Evolutionary conservation across 148 eudicot species (phyloP), one percentile per base, ranked within the genome.

Genomic region (Hydrangea macrophylla): DNA sequence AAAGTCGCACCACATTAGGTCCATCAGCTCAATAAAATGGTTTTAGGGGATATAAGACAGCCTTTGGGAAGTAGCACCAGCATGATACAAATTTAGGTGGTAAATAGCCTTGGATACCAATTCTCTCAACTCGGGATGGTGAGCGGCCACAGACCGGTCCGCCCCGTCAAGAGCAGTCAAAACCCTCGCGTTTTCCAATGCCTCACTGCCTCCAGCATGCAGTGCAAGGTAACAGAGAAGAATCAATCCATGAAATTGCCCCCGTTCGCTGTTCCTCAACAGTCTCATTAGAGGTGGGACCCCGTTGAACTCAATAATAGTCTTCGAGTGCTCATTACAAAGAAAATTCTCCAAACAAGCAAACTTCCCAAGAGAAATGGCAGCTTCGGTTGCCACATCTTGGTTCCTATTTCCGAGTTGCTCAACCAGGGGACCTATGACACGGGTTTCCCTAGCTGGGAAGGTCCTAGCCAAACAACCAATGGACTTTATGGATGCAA

Each of bases 391-490:
- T 1, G 81, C 86, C 45, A 88, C 89, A 11, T 86, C 85, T 12
- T 64, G 81, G 60, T 79, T 75, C 62, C 33, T 58, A 17, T 77
- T 63, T 55, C 85, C 61, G 25, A 94, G 81, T 36, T 73, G 86
- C 70, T 75, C 81, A 2, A 90, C 96, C 54, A 94, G 67, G 1
- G 89, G 90, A 20, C 70, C 68, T 7, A 94, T 76, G 20, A 90
- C 86, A 44, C 86, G 80, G 4, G 80, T 80, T 68, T 93, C 94
- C 62, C 82, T 69, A 0, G 92, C 90, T 1, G 92, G 88, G 66
- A 93, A 93, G 2, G 90, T 93, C 53, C 96, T 78, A 23, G 95
- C 83, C 67, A 90, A 72, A 2, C 75, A 81, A 25, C 98, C 98
- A 37, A 94, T 83, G 0, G 97, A 78, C 63, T 72, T 81, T 22